Base-by-base conservation (phyloP, 78 protist species). In the Dictyostelium firmibasis region DNA sequence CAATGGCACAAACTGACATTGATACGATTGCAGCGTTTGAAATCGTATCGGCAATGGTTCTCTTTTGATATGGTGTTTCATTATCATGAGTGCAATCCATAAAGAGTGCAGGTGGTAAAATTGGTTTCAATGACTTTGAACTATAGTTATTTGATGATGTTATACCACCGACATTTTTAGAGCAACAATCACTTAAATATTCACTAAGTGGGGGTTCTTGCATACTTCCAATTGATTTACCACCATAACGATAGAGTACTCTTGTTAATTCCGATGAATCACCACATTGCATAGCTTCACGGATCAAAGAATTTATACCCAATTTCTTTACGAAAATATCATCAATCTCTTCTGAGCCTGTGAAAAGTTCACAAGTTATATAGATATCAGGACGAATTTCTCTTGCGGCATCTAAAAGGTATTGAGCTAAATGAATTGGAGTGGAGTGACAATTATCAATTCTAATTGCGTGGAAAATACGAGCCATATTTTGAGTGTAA, bases 361-460 rank as follows among this genome's bases (percentile, higher is more conserved):
- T 95, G 76, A 98, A 98, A 1, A 98, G 84, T 77, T 97, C 98
- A 38, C 98, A 98, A 4, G 95, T 70, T 5, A 97, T 91, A 23
- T 69, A 93, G 44, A 98, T 44, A 25, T 84, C 77, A 0, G 98
- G 97, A 6, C 92, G 44, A 38, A 96, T 44, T n/a, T 64, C 41
- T 11, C 99, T 47, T 5, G 99, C 99, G 1, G 31, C 57, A 20
- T 94, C 98, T 29, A 98, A 81, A 25, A 98, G 35, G 29, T 86
- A 85, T 94, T 97, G 96, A n/a, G 97, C 98, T 6, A 97, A 97
- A 31, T 92, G 97, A 25, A 93, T n/a, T 9, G 99, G 99, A 2
- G 99, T 98, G 20, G 92, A 43, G 57, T 98, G 99, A 72, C 97
- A 91, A 92, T 98, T 98, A 83, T 98, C 99, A 35, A 98, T 95